Percentiles rank a stretch among this genome's conserved stretches.
phyloP scores from a whole-genome alignment of 495 filamentous ascomycete species.

The Penicillium cosmopolitanum region DNA sequence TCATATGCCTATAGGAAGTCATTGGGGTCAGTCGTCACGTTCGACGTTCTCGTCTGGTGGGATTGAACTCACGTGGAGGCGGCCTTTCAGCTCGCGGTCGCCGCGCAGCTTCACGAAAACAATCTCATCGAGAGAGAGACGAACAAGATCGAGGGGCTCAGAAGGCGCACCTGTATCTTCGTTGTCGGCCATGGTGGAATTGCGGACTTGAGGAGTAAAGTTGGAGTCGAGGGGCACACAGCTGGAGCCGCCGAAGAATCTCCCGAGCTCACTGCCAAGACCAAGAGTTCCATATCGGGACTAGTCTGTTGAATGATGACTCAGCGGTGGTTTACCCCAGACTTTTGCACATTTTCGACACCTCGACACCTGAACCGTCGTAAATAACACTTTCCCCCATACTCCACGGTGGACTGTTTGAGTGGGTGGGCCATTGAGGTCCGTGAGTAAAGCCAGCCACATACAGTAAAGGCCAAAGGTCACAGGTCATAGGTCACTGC shows the following conservation, averaged over 20 bases:
- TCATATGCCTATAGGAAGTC: slow-evolving; percentile 80
- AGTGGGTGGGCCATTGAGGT: slow-evolving; percentile 3
- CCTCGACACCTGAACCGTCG: neutral
- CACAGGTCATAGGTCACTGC: slow-evolving; percentile 9
- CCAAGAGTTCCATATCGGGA: slow-evolving; percentile 17
- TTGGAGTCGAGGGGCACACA: slow-evolving; percentile 3
- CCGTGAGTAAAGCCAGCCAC: neutral
- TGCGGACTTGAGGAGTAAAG: slow-evolving; percentile 1
- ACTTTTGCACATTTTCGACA: slow-evolving; percentile 12
- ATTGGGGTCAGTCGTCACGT: slow-evolving; percentile 20
- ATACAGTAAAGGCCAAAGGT: slow-evolving; percentile 2
- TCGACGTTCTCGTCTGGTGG: slow-evolving; percentile 2
- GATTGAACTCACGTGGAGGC: slow-evolving; percentile 74
- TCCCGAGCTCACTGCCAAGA: slow-evolving; percentile 25
- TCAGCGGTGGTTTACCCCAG: slow-evolving; percentile 27
- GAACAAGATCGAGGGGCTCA: slow-evolving; percentile 93
- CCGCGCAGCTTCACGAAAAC: slow-evolving; percentile 97
- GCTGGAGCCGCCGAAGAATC: slow-evolving; percentile 14
- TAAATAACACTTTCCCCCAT: neutral
- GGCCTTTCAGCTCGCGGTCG: slow-evolving; percentile 92
- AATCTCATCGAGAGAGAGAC: slow-evolving; percentile 88
- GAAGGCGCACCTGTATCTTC: slow-evolving; percentile 68
- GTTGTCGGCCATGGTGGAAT: slow-evolving; percentile 66
- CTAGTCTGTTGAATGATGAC: slow-evolving; percentile 23
- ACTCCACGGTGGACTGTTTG: too few species aligned